Evolutionary conservation across 441 rosid species (phyloP), one percentile per base, ranked within the genome.

Genomic region (Macaranga tanarius): DNA sequence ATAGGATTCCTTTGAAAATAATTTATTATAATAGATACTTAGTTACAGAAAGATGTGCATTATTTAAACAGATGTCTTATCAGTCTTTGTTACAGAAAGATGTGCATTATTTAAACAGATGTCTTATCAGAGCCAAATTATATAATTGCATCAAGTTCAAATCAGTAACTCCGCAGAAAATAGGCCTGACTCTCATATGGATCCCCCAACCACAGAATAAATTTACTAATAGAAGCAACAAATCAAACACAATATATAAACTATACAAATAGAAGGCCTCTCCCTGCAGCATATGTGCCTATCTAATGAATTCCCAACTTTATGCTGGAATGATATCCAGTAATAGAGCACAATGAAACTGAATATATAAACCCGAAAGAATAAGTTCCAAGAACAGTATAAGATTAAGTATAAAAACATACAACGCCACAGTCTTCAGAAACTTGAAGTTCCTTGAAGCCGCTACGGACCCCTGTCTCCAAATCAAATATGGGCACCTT

Each of bases 361-460:
- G 62, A 67, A 16, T 60, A 44, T 60, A 44, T 28, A 62, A 69
- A 54, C 15, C 58, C 9, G 60, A 19, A 63, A 70, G 62, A 16
- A 40, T 28, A 63, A 75, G 67, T 20, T 56, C 67, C 62, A 60
- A 11, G 19, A 82, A 63, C 50, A 57, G 57, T 9, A 64, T 59
- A 63, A 19, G 55, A 71, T 52, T 4, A 69, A 62, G 75, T n/a
- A n/a, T 31, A 70, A 70, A 61, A 71, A 89, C 89, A 72, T 65
- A 96, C 97, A 92, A 93, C 96, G n/a, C 97, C 97, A 63, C 97
- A 93, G 72, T 96, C 99, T 79, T 93, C 97, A 82, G 97, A 84
- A 80, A 96, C 90, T 84, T 85, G 90, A 65, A 96, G 95, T 73
- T 93, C 97, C 88, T 90, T 90, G 71, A 92, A 92, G 74, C 95